Evolutionary conservation across 176 grass and related monocot species (phyloP).

Genomic region (Thinopyrum elongatum): DNA sequence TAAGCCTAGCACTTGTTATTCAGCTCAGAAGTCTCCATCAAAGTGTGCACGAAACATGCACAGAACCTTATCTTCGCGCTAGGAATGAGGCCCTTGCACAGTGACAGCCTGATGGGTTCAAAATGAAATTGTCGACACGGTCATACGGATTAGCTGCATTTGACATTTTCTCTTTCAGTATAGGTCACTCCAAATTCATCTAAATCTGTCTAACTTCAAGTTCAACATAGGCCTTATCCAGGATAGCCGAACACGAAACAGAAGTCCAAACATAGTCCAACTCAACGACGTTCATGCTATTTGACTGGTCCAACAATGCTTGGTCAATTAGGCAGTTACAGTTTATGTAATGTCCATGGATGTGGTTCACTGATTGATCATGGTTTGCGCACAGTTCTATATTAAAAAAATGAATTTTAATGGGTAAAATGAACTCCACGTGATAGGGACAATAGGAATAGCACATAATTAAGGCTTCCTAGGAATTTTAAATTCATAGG

Average conservation of each 20-base stretch:
- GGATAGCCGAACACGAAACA: not conserved
- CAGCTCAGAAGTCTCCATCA: not conserved
- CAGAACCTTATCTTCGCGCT: not conserved
- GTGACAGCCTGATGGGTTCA: not conserved
- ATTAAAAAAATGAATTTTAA: too few species aligned
- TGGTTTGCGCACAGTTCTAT: not conserved
- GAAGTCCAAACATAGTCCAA: not conserved
- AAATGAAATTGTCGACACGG: not conserved
- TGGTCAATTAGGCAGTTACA: not conserved
- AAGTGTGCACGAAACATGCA: not conserved
- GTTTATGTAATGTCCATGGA: slow-evolving; percentile 4
- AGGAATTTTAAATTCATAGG: not conserved
- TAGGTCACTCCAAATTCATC: not conserved
- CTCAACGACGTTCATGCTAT: not conserved
- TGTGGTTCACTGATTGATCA: not conserved
- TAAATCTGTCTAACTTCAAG: not conserved
- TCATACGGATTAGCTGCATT: not conserved
- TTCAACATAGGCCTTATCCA: not conserved
- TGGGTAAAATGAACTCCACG: slow-evolving; percentile 5
- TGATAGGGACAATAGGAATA: not conserved
- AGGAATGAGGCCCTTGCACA: not conserved
- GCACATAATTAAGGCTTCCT: not conserved
- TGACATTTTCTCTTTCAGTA: not conserved
- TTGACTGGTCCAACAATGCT: not conserved
- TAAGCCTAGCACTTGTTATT: slow-evolving; percentile 20